Evolutionary conservation across 2,329 filamentous ascomycete genomes (phyloP), one percentile per base, ranked within the genome.

Genomic region (Aspergillus fructus): DNA sequence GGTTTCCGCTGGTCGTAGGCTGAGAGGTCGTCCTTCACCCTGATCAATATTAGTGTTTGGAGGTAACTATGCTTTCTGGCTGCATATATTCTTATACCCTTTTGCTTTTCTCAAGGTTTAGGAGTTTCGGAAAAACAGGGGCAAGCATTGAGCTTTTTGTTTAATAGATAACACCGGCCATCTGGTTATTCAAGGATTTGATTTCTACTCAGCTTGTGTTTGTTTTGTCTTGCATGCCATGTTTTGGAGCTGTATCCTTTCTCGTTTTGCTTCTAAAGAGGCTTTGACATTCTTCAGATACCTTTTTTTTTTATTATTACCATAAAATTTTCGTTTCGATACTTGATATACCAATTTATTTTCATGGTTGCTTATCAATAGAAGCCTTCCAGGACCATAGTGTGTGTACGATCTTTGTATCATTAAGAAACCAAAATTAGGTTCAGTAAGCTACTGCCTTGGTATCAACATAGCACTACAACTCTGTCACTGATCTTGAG

Each of bases 1-100:
- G 41, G 59, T 63, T 23, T 53, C 62, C 19, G 61, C 62, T 51
- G 65, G 68, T 23, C 69, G 73, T 51, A 68, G 68, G 42, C 62
- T 72, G 12, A 67, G 74, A 61, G 67, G 55, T 33, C 68, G 68
- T 33, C 65, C 67, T 48, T 68, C 71, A 19, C 59, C 65, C 48
- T 67, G 63, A 61, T 33, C 49, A 4, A 12, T 27, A 23, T n/a
- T 11, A 2, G 4, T 24, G 6, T 42, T 30, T 30, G 27, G 27
- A 42, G 13, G 39, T 12, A 21, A 17, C 27, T 40, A 24, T 46
- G 30, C 17, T 46, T 37, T 53, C 17, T 49, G 5, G 5, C 27
- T 58, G 50, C 50, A 50, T 24, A 41, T 52, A 53, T 45, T 41
- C 42, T 50, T 49, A 58, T 58, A 58, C 55, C 55, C 55, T 19